Conservation (phyloP, 2,329 filamentous ascomycete species). For the Diaporthe aspalathi region DNA sequence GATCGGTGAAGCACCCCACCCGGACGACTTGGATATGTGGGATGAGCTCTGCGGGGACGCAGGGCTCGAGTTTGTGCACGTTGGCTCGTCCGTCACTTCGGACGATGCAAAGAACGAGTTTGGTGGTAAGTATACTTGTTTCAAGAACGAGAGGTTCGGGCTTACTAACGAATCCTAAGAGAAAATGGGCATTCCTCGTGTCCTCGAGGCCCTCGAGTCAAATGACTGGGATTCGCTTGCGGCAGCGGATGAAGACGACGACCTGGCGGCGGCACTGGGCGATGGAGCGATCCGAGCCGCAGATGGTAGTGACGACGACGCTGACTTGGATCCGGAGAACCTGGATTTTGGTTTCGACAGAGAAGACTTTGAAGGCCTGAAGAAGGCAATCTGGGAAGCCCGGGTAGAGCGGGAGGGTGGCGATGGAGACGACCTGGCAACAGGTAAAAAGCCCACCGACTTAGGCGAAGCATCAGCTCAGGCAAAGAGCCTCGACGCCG, state of each 20-base stretch:
- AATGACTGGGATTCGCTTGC: constrained; percentile 69
- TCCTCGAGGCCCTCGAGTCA: constrained; percentile 71
- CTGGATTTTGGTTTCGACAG: constrained; percentile 65
- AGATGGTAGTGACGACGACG: constrained; percentile 44
- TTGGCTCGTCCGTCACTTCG: constrained; percentile 35
- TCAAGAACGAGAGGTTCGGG: background rate
- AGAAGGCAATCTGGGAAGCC: constrained; percentile 62
- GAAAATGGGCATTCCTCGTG: constrained; percentile 67
- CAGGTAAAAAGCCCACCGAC: background rate
- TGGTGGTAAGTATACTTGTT: constrained; percentile 60
- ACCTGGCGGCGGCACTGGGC: constrained; percentile 45
- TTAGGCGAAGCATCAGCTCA: background rate
- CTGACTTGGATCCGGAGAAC: constrained; percentile 57
- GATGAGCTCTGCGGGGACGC: constrained; percentile 68
- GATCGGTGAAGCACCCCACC: constrained; percentile 54
- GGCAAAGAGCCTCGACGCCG: constrained; percentile 50
- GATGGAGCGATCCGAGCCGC: constrained; percentile 44
- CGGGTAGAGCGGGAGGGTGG: constrained; percentile 46
- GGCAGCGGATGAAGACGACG: constrained; percentile 47
- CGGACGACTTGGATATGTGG: constrained; percentile 65
- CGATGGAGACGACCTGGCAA: constrained; percentile 33
- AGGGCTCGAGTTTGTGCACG: constrained; percentile 73
- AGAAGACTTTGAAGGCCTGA: constrained; percentile 64
- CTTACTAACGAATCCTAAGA: constrained; percentile 52
- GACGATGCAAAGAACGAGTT: constrained; percentile 64